Conservation (phyloP, 192 early-diverging fungal species). For the Obelidium mucronatum region DNA sequence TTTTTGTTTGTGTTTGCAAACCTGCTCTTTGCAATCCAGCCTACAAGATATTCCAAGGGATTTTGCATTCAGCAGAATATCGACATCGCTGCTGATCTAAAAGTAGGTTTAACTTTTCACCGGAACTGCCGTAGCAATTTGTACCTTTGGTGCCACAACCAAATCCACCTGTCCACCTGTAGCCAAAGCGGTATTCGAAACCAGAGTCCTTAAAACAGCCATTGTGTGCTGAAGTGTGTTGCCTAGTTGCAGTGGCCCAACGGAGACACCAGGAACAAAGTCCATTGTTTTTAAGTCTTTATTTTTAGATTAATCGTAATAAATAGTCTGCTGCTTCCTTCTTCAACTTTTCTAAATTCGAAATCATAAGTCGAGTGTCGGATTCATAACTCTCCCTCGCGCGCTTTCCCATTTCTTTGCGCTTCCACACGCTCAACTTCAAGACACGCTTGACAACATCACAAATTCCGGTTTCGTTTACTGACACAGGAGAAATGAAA, state of each 20-base stretch:
- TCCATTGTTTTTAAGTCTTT: background rate
- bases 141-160: background rate
- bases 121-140: background rate
- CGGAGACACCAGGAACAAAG: background rate
- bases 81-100: background rate
- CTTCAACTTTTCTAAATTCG: conserved; percentile 13
- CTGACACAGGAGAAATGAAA: conserved; percentile 10
- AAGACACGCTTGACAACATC: conserved; percentile 9
- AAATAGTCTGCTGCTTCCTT: background rate
- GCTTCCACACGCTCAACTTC: conserved; percentile 6
- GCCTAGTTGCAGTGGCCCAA: conserved; percentile 1
- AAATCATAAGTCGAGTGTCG: conserved; percentile 12
- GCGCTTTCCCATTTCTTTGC: conserved; percentile 9
- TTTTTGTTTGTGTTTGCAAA: background rate
- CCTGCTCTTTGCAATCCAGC: conserved; percentile 19
- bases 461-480: background rate
- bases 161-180: background rate
- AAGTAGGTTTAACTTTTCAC: background rate
- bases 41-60: conserved; percentile 15
- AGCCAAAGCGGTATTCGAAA: background rate
- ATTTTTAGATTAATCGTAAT: background rate
- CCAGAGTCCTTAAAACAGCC: background rate
- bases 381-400: conserved; percentile 19
- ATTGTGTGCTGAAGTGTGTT: background rate
- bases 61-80: conserved; percentile 16